Evolutionary conservation across 805 yeast species (phyloP), one percentile per base, ranked within the genome.

Genomic region (Groenewaldozyma salmanticensis): DNA sequence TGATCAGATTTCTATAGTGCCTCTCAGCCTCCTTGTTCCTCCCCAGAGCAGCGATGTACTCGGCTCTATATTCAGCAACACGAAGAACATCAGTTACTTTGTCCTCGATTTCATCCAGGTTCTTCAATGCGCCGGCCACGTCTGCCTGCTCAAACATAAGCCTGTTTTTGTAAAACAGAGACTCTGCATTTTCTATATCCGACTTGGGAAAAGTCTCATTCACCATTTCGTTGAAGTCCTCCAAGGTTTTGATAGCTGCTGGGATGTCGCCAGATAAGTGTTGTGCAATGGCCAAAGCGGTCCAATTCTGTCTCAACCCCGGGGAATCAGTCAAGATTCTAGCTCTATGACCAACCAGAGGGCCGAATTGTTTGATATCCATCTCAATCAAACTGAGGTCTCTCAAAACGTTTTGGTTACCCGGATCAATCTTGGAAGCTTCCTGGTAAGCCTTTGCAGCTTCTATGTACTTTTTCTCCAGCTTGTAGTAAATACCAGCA

Each of bases 221-320:
- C 27, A 86, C 75, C 24, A 84, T 64, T 22, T 74, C 79, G 59
- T 90, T 96, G 52, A 84, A 85, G 52, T 81, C 78, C 17, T 73
- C 56, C 51, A 88, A 70, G 1, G 90, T 82, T 42, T 73, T 73
- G 42, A 79, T 79, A 4, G 95, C 90, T 19, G 74, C 75, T 29
- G 65, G 67, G 53, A 69, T 72, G 53, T 87, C 84, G 20, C 74
- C 72, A 57, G 74, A 75, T 56, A 88, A 67, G 59, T 83, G 84
- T 56, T 81, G 85, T 1, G 96, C 95, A 33, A 86, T 70, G 1
- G 95, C 95, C 39, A 82, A 69, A 0, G 81, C 79, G 1, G 94
- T 82, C 95, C 96, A 88, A 56, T 85, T 83, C 46, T 90, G 87
- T 49, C 96, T 73, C 57, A 76, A 83, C 0, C 94, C 94, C 7